Evolutionary conservation across 1,284 basidiomycete genomes (phyloP).

Genomic region (Malassezia globosa): DNA sequence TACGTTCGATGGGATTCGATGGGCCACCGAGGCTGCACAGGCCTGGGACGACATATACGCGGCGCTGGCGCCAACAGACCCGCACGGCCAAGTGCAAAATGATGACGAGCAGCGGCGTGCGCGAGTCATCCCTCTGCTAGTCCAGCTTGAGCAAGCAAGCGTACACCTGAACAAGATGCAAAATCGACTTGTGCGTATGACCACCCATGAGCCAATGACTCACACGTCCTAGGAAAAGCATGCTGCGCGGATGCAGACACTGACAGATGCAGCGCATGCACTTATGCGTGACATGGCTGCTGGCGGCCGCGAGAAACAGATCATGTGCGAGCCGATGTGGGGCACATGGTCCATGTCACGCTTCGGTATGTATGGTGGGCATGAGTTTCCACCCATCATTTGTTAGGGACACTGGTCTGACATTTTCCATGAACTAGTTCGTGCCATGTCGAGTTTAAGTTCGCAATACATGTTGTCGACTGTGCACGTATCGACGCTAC

Average conservation of each 20-base stretch:
- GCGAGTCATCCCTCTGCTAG: conserved; percentile 2
- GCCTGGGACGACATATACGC: conserved; percentile 27
- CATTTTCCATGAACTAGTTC: too few species aligned
- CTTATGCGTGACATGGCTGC: conserved; percentile 24
- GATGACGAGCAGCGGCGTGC: conserved; percentile 17
- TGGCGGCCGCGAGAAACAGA: conserved; percentile 23
- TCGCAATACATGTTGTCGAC: conserved; percentile 13
- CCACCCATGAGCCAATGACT: too few species aligned
- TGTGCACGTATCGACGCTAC: conserved; percentile 3
- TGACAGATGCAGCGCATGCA: conserved; percentile 19
- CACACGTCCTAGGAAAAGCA: conserved; percentile 18
- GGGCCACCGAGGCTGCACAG: conserved; percentile 26
- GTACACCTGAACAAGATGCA: conserved; percentile 9
- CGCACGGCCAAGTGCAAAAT: conserved; percentile 6
- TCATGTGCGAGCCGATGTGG: conserved; percentile 30
- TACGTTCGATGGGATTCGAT: conserved; percentile 34
- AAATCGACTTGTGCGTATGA: conserved; percentile 22
- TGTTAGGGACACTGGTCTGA: too few species aligned
- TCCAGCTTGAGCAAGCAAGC: conserved; percentile 12
- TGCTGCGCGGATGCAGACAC: conserved; percentile 19
- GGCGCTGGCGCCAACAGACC: background rate
- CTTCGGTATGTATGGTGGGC: conserved; percentile 22
- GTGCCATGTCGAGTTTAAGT: background rate
- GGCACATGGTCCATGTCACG: conserved; percentile 36
- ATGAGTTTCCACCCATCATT: background rate